phyloP scores from a whole-genome alignment of 73 alveolate genomes.

The Tetrahymena thermophila region DNA sequence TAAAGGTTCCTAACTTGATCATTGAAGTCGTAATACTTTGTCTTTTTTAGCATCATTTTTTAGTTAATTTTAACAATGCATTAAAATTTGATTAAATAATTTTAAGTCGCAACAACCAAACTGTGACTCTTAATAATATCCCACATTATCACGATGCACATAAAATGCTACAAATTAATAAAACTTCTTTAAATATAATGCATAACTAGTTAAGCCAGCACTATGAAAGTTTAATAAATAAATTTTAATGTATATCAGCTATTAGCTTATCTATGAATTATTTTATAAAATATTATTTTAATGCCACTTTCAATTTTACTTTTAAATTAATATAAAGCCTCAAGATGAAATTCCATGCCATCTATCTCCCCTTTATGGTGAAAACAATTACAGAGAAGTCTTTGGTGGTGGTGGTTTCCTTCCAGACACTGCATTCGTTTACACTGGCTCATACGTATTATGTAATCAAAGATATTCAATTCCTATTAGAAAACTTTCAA shows the following conservation, averaged over 20 bases:
- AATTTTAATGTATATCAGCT: too few relatives aligned
- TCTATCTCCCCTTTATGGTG: constrained; percentile 55
- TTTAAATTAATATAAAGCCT: not conserved
- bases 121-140: too few relatives aligned
- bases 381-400: constrained; percentile 51
- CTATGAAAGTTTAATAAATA: not conserved
- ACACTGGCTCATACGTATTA: constrained; percentile 36
- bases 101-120: not conserved
- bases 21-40: not conserved
- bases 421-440: constrained; percentile 44
- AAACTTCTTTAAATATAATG: not conserved
- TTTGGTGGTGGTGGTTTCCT: constrained; percentile 71
- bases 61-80: not conserved
- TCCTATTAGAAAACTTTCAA: not conserved
- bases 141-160: not conserved
- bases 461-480: not conserved
- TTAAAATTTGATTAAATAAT: too few relatives aligned
- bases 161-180: not conserved
- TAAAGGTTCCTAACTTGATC: not conserved
- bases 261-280: not conserved
- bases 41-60: not conserved
- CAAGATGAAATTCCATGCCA: constrained; percentile 19
- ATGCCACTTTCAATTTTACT: not conserved
- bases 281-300: not conserved
- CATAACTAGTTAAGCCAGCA: not conserved